Evolutionary conservation across 2,329 filamentous ascomycete genomes (phyloP).

Genomic region (Zymoseptoria brevis): DNA sequence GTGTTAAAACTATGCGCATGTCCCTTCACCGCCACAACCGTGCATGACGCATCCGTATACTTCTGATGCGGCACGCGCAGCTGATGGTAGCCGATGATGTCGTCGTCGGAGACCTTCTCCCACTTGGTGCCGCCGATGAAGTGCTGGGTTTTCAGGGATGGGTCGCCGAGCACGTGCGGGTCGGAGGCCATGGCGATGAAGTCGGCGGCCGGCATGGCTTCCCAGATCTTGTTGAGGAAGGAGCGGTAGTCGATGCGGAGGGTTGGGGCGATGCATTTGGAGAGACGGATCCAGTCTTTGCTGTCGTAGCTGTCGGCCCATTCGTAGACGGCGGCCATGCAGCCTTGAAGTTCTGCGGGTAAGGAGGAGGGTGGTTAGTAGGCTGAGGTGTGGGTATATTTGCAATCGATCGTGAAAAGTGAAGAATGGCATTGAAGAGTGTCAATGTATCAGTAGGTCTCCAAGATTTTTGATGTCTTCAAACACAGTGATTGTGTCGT

Average conservation of each 20-base stretch:
- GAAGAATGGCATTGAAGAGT: background rate
- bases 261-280: conserved; percentile 56
- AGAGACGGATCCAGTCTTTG: conserved; percentile 56
- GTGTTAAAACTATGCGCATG: conserved; percentile 49
- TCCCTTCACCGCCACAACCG: conserved; percentile 46
- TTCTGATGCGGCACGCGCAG: conserved; percentile 51
- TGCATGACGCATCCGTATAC: conserved; percentile 43
- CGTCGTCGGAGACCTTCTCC: conserved; percentile 42
- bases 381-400: background rate
- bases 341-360: conserved; percentile 30
- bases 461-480: conserved; percentile 5
- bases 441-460: conserved; percentile 7
- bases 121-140: conserved; percentile 48
- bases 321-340: conserved; percentile 44
- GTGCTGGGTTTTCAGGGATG: conserved; percentile 49
- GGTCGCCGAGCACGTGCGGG: conserved; percentile 47
- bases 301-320: conserved; percentile 60
- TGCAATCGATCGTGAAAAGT: background rate
- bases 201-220: conserved; percentile 48
- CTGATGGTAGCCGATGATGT: conserved; percentile 48
- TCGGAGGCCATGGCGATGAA: conserved; percentile 47
- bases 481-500: conserved; percentile 2
- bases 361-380: background rate
- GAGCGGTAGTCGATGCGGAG: conserved; percentile 60
- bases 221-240: conserved; percentile 49